These are phyloP conservation scores for Pseudogymnoascus sp. DNA, from an alignment of 2,329 filamentous ascomycete species.

Conservation along the genomic window DNA sequence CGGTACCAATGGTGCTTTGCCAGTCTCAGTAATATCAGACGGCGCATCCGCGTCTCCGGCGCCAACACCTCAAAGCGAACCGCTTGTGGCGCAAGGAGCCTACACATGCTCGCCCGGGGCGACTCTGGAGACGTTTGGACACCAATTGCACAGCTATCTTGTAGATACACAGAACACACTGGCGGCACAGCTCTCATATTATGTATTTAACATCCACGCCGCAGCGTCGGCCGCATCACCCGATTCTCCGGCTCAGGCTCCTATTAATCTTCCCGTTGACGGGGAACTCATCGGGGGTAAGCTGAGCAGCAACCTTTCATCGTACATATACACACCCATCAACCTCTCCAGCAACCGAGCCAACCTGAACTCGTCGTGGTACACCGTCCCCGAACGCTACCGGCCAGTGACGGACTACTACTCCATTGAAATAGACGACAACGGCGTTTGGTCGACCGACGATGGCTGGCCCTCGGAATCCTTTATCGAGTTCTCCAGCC, in stretches of 20 bases:
- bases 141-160: conserved; percentile 47
- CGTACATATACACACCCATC: conserved; percentile 47
- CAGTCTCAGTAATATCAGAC: neutral
- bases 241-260: conserved; percentile 34
- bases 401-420: conserved; percentile 48
- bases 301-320: conserved; percentile 40
- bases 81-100: conserved; percentile 41
- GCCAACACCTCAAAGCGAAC: conserved; percentile 13
- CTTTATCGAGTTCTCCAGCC: conserved; percentile 47
- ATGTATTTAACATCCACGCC: conserved; percentile 54
- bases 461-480: conserved; percentile 60
- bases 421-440: conserved; percentile 28
- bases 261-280: conserved; percentile 37
- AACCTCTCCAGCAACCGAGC: conserved; percentile 43
- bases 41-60: neutral
- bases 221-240: conserved; percentile 39
- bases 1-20: neutral
- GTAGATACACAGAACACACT: conserved; percentile 45
- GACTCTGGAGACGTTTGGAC: conserved; percentile 42
- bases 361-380: conserved; percentile 55
- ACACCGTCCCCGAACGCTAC: conserved; percentile 33
- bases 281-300: conserved; percentile 40
- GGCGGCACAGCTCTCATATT: conserved; percentile 44
- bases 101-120: conserved; percentile 48
- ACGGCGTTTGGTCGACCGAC: conserved; percentile 37